These are phyloP conservation scores for Botrytis hyacinthi DNA, from an alignment of 2,329 filamentous ascomycete genomes.

Conservation along the genomic window DNA sequence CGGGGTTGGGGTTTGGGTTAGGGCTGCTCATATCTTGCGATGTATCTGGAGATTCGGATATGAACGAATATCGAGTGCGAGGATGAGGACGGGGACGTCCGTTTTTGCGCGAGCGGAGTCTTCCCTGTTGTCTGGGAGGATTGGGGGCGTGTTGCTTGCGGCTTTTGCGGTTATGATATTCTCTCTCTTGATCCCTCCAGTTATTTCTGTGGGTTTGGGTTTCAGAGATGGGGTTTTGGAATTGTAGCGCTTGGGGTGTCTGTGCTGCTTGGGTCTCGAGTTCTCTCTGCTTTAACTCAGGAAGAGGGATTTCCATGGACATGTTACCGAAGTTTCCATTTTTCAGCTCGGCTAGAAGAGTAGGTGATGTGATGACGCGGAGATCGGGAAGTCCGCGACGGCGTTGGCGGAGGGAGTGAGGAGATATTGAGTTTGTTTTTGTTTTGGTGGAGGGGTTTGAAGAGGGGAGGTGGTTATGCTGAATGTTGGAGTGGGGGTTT, in stretches of 20 bases:
- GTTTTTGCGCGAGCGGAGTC: background rate
- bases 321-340: background rate
- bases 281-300: background rate
- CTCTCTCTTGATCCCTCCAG: background rate
- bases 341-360: background rate
- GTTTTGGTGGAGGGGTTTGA: background rate
- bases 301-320: background rate
- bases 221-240: background rate
- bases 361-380: background rate
- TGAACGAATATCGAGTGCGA: background rate
- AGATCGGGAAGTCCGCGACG: background rate
- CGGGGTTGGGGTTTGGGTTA: background rate
- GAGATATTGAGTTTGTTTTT: background rate
- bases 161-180: background rate
- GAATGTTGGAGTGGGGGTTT: background rate
- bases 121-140: background rate
- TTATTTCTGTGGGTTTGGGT: background rate
- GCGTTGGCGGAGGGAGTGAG: background rate
- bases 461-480: background rate
- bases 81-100: background rate
- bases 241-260: background rate
- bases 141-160: background rate
- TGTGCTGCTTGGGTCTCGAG: background rate
- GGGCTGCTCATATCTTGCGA: background rate
- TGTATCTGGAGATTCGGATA: background rate